phyloP scores from a whole-genome alignment of 331 rosid genomes.

The Cydonia oblonga region DNA sequence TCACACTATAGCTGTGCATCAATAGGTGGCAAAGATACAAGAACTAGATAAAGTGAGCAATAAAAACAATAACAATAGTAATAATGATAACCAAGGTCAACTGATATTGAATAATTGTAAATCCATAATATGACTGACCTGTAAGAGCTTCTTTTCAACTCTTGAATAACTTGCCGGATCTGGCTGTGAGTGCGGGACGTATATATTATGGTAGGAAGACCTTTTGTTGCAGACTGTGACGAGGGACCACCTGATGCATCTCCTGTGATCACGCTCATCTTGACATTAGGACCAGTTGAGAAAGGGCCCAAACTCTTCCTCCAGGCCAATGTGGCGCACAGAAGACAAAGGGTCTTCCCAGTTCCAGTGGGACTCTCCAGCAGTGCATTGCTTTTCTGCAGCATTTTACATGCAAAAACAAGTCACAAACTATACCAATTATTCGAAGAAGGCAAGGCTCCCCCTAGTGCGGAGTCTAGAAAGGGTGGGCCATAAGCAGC shows the following conservation, averaged over 20 bases:
- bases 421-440: slow-evolving; percentile 2
- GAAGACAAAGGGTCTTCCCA: slow-evolving; percentile 91
- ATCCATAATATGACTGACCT: slow-evolving; percentile 33
- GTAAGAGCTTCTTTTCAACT: slow-evolving; percentile 71
- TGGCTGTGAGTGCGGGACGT: slow-evolving; percentile 97
- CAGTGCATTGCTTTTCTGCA: slow-evolving; percentile 73
- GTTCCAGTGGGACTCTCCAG: slow-evolving; percentile 99
- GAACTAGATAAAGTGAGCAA: neutral
- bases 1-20: neutral
- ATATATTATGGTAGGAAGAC: slow-evolving; percentile 56
- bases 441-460: neutral
- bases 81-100: neutral
- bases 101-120: neutral
- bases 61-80: neutral
- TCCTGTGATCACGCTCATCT: slow-evolving; percentile 26
- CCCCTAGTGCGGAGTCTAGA: neutral
- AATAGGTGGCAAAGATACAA: neutral
- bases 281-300: slow-evolving; percentile 42
- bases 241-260: slow-evolving; percentile 16
- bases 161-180: slow-evolving; percentile 89
- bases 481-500: neutral
- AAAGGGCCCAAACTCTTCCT: slow-evolving; percentile 83
- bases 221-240: slow-evolving; percentile 31
- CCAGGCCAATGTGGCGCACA: slow-evolving; percentile 93
- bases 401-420: neutral